Conservation (phyloP, 176 grass and related monocot genomes). For the Oryza glumipatula region DNA sequence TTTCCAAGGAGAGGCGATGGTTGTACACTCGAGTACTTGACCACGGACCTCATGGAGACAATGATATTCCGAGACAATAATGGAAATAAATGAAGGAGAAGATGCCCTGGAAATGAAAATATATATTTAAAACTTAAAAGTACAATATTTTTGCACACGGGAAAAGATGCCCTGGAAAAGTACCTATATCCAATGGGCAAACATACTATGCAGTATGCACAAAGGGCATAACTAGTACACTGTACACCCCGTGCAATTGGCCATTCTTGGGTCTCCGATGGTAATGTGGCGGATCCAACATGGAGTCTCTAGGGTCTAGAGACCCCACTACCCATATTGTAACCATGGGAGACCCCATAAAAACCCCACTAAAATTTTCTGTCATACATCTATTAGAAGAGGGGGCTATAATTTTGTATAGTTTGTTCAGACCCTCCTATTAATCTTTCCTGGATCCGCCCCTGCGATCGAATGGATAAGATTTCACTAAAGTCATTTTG, state of each 20-base stretch:
- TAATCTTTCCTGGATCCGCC: too few relatives aligned
- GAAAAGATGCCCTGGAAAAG: not conserved
- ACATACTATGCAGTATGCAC: not conserved
- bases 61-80: constrained; percentile 31
- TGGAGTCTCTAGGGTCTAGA: too few relatives aligned
- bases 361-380: too few relatives aligned
- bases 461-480: not conserved
- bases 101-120: not conserved
- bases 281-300: too few relatives aligned
- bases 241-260: not conserved
- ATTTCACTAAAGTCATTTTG: not conserved
- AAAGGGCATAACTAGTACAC: not conserved
- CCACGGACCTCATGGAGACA: not conserved
- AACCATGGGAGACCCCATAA: too few relatives aligned
- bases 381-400: too few relatives aligned
- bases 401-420: too few relatives aligned
- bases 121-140: not conserved
- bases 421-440: too few relatives aligned
- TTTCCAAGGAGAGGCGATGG: constrained; percentile 25
- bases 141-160: not conserved
- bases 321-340: too few relatives aligned
- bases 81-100: not conserved
- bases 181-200: not conserved
- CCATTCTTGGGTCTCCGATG: not conserved
- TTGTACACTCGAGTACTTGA: constrained; percentile 25